These are phyloP conservation scores for Colletotrichum abscissum DNA, from an alignment of 2,329 filamentous ascomycete genomes.

Conservation along the genomic window DNA sequence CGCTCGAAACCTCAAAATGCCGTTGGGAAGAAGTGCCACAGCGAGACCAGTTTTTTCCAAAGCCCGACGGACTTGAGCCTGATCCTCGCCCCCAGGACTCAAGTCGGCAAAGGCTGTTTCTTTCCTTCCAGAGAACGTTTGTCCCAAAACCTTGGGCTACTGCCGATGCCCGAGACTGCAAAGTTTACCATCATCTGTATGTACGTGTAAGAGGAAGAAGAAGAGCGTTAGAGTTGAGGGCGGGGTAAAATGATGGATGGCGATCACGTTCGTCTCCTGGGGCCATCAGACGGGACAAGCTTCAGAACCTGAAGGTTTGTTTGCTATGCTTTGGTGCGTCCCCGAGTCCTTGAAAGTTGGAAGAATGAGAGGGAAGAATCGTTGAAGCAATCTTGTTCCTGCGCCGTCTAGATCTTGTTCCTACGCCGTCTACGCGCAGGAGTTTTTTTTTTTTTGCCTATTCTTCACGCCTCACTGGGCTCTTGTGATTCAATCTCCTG, in stretches of 20 bases:
- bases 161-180: not conserved
- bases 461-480: not conserved
- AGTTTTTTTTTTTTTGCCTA: not conserved
- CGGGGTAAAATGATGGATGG: slow-evolving; percentile 8
- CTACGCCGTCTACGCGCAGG: no score
- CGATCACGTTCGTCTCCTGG: slow-evolving; percentile 11
- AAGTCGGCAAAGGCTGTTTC: not conserved
- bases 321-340: not conserved
- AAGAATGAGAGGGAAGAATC: not conserved
- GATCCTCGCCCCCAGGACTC: not conserved
- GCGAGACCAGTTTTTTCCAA: not conserved
- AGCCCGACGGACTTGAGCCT: not conserved
- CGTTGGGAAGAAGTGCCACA: not conserved
- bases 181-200: not conserved
- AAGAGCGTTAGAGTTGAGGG: not conserved
- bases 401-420: no score
- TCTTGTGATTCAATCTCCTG: not conserved
- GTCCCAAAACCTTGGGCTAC: not conserved
- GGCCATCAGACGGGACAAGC: not conserved
- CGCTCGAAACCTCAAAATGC: not conserved
- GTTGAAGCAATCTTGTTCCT: no score
- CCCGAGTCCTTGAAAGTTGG: not conserved
- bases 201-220: not conserved
- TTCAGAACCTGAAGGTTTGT: not conserved
- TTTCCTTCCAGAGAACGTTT: not conserved